Conservation (phyloP, 2,329 filamentous ascomycete genomes). For the Dothistroma pini region DNA sequence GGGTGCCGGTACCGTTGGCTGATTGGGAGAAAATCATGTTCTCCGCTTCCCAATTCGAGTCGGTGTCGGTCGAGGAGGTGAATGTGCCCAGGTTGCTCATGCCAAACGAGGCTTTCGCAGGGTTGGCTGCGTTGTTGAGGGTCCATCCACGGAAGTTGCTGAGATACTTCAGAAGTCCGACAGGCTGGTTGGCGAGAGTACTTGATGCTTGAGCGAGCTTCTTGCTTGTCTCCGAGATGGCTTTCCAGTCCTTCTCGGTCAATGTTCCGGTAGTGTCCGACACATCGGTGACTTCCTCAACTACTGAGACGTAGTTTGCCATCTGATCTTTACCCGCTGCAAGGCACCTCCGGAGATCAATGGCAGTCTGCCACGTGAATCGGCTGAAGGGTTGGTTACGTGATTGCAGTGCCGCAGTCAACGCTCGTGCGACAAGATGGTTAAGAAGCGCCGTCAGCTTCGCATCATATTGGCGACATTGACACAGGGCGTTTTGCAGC, state of each 20-base stretch:
- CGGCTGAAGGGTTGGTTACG: slow-evolving; percentile 24
- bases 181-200: slow-evolving; percentile 39
- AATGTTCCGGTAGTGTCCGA: background rate
- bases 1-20: slow-evolving; percentile 37
- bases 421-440: slow-evolving; percentile 39
- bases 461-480: slow-evolving; percentile 34
- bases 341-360: slow-evolving; percentile 42
- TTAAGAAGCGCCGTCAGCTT: slow-evolving; percentile 44
- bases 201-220: slow-evolving; percentile 33
- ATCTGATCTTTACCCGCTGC: slow-evolving; percentile 36
- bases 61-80: slow-evolving; percentile 17
- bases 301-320: slow-evolving; percentile 34
- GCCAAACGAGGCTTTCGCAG: slow-evolving; percentile 43
- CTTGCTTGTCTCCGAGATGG: slow-evolving; percentile 33
- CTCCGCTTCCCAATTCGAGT: slow-evolving; percentile 26
- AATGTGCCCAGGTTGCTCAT: slow-evolving; percentile 47
- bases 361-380: slow-evolving; percentile 40
- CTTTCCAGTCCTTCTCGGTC: slow-evolving; percentile 32
- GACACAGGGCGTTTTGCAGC: slow-evolving; percentile 30
- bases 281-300: slow-evolving; percentile 15
- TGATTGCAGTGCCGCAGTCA: slow-evolving; percentile 33
- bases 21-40: slow-evolving; percentile 46
- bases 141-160: slow-evolving; percentile 42
- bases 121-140: slow-evolving; percentile 37
- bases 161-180: slow-evolving; percentile 44